Base-by-base conservation (phyloP, 2,329 filamentous ascomycete species). In the Fusarium globosum region DNA sequence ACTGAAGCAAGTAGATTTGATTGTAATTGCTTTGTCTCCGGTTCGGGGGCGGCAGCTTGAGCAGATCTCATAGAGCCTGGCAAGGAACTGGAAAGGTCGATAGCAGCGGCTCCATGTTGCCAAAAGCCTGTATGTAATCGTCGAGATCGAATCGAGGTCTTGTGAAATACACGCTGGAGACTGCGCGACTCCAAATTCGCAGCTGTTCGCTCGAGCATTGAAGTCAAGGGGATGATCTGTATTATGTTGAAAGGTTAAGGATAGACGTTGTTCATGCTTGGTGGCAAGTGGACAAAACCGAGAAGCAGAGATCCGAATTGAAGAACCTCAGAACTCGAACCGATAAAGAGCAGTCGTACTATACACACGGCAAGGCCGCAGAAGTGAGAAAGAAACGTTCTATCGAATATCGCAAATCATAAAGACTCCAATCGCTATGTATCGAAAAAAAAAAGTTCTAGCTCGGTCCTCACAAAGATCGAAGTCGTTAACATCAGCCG, bases 171-270 rank as follows among this genome's bases (percentile, higher is more conserved):
- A 80, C 87, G 84, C 80, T 87, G 86, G 79, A 89, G 82, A 74
- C 83, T 84, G 82, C 86, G 86, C 80, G 87, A 85, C 85, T 90
- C 88, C 81, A 90, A 81, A 80, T 83, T 85, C 69, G 85, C 85
- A 45, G 87, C 86, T 64, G 88, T 88, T 85, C 87, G 86, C 84
- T 90, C 88, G 77, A 90, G 86, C 87, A 90, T 89, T 80, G 82
- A 83, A 61, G 67, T 66, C 64, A 59, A 53, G 65, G 38, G 51
- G 52, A n/a, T 28, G 45, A 26, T 65, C 28, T 63, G 38, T 62
- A 59, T 74, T 77, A 76, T 36, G 67, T 68, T 56, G 57, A 61
- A 55, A 64, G 59, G 65, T 49, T 12, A 48, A 49, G 45, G 26
- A 60, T 41, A 66, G 35, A 41, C 51, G 67, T 66, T 58, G 61